Base-by-base conservation (phyloP, 2,329 filamentous ascomycete species). In the Monosporascus sp. region DNA sequence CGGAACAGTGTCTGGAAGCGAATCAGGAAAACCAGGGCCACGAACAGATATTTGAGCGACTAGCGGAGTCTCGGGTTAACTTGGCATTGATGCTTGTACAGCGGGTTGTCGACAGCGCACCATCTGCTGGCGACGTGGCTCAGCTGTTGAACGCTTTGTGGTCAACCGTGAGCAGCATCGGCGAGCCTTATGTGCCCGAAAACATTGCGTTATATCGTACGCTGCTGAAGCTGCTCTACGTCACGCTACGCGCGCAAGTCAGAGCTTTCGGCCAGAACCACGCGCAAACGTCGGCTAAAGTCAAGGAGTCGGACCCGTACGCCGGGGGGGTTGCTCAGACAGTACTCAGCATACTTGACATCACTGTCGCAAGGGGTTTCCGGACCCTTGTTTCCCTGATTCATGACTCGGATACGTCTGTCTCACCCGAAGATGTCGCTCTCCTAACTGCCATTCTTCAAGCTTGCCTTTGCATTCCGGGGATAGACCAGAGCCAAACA, bases 381-480 rank as follows among this genome's bases (percentile, higher is more conserved):
- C 85, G 88, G 41, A 84, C 87, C 22, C 78, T 97, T 22, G 91
- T 91, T 37, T 84, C 85, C 15, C 83, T 91, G 51, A 82, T 97
- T 15, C 94, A 99, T 66, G 87, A 94, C 37, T 78, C 86, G 31
- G 80, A 87, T 3, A 68, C 75, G 1, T 78, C 81, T 18, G 82
- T 86, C 50, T 79, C 79, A 1, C 89, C 91, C 0, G 87, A 88
- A 53, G 94, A 99, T 66, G 84, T 99, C 59, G 87, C 87, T 3
- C 84, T 97, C 43, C 73, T 99, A 45, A 96, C 91, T 11, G 92
- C 90, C 3, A 87, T 97, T 45, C 74, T 97, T 38, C 92, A 97
- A 70, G 89, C 88, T 35, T 88, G 89, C 60, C 78, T 97, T 17
- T 84, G 85, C 57, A 81, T 96, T 31, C 89, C 91, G 0, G 86